phyloP scores from a whole-genome alignment of 2,329 filamentous ascomycete species.

The Neopestalotiopsis sp. region DNA sequence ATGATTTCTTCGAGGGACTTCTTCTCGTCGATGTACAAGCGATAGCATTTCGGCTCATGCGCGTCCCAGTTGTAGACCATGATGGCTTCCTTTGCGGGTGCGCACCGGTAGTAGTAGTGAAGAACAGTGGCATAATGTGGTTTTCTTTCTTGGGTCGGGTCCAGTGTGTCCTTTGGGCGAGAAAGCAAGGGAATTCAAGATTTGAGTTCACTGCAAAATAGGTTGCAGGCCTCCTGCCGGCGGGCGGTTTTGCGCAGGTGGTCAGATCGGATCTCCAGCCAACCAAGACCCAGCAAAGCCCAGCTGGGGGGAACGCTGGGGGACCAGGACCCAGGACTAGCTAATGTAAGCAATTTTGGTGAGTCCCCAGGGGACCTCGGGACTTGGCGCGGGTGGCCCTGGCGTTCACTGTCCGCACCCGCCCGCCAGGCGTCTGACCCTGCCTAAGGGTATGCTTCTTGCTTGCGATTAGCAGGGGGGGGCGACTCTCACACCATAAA shows the following conservation, averaged over 20 bases:
- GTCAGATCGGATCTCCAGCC: constrained; percentile 4
- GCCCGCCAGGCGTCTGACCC: neutral
- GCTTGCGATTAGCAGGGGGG: neutral
- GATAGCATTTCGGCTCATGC: constrained; percentile 48
- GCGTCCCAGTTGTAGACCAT: constrained; percentile 56
- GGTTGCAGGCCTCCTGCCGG: neutral
- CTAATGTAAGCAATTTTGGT: too few relatives aligned
- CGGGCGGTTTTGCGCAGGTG: neutral
- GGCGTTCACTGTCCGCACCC: neutral
- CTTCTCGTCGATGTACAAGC: constrained; percentile 78
- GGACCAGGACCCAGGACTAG: too few relatives aligned
- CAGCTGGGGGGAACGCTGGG: too few relatives aligned
- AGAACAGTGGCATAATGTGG: too few relatives aligned
- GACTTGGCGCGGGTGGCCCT: neutral
- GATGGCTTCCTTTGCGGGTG: constrained; percentile 33
- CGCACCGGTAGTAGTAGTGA: neutral
- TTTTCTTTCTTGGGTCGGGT: neutral
- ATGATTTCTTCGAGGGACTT: constrained; percentile 77
- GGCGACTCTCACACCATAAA: neutral
- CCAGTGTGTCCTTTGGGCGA: neutral
- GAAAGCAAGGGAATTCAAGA: neutral
- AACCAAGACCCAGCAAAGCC: neutral
- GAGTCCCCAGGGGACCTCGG: neutral
- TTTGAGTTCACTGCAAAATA: neutral
- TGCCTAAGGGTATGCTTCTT: neutral